phyloP scores from a whole-genome alignment of 345 rosid species.

The Lepidium didymum region DNA sequence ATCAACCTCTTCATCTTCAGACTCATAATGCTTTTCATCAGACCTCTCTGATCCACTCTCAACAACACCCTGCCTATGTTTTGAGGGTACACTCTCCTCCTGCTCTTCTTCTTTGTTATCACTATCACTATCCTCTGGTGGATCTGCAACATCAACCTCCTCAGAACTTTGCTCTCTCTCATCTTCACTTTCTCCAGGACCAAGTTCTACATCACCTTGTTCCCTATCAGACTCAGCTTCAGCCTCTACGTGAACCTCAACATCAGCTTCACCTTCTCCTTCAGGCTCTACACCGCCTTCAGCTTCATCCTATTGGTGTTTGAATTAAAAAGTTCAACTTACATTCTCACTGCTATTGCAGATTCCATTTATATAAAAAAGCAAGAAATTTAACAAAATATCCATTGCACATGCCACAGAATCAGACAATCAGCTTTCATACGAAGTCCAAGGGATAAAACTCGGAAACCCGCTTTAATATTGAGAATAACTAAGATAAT shows the following conservation, averaged over 20 bases:
- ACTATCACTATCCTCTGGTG: conserved; percentile 62
- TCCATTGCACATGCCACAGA: background rate
- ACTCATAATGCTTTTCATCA: conserved; percentile 59
- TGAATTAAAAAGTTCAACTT: background rate
- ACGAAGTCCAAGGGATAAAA: background rate
- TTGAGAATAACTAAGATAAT: background rate
- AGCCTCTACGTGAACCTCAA: conserved; percentile 34
- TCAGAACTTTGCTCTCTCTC: conserved; percentile 81
- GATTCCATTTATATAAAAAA: background rate
- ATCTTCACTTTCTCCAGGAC: conserved; percentile 88
- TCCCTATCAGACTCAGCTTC: conserved; percentile 77
- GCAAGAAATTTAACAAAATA: conserved; percentile 6
- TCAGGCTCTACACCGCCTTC: conserved; percentile 68
- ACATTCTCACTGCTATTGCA: background rate
- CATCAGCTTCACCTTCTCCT: conserved; percentile 60
- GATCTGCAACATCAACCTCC: conserved; percentile 60
- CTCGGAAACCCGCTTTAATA: background rate
- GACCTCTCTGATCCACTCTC: conserved; percentile 93
- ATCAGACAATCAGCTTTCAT: background rate
- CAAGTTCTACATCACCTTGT: conserved; percentile 53
- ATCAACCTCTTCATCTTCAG: conserved; percentile 89
- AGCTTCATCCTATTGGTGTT: conserved; percentile 63
- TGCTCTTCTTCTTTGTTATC: conserved; percentile 62
- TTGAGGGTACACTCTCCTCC: conserved; percentile 50
- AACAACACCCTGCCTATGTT: conserved; percentile 52